Conservation (phyloP, 2,329 filamentous ascomycete species). For the Parascedosporium putredinis region DNA sequence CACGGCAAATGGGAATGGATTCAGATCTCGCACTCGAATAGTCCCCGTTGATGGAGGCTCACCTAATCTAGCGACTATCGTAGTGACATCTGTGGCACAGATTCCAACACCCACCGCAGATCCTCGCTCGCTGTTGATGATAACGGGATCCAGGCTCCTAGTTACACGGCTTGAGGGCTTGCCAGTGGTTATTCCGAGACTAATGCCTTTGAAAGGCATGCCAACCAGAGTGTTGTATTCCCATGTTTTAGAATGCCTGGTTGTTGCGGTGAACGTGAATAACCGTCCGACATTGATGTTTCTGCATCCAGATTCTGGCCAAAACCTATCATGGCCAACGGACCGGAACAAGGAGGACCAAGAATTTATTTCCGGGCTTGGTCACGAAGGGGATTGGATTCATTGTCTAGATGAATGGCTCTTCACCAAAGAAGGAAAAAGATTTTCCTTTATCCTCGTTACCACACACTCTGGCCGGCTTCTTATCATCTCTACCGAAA, state of each 20-base stretch:
- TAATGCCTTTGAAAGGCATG: constrained; percentile 34
- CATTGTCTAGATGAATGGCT: constrained; percentile 55
- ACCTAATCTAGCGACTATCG: background rate
- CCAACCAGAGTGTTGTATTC: constrained; percentile 46
- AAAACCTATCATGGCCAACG: constrained; percentile 35
- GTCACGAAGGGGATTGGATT: constrained; percentile 46
- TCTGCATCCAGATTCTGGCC: constrained; percentile 44
- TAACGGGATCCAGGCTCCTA: constrained; percentile 39
- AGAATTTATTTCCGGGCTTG: constrained; percentile 45
- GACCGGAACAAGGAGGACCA: constrained; percentile 30
- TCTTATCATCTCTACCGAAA: constrained; percentile 37
- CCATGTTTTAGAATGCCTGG: constrained; percentile 36
- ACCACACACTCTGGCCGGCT: constrained; percentile 44
- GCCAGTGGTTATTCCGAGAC: constrained; percentile 37
- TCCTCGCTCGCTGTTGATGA: constrained; percentile 35
- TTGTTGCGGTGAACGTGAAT: constrained; percentile 38
- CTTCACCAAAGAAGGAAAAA: constrained; percentile 43
- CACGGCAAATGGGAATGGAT: constrained; percentile 9
- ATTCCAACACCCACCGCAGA: constrained; percentile 16
- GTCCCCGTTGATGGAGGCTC: background rate
- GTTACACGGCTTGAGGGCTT: constrained; percentile 40
- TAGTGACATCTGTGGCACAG: background rate
- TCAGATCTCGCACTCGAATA: constrained; percentile 1
- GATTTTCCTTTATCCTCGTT: constrained; percentile 53
- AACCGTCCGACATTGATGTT: constrained; percentile 41